Base-by-base conservation (phyloP, 352 stramenopile species). In the Globisporangium canariense region DNA sequence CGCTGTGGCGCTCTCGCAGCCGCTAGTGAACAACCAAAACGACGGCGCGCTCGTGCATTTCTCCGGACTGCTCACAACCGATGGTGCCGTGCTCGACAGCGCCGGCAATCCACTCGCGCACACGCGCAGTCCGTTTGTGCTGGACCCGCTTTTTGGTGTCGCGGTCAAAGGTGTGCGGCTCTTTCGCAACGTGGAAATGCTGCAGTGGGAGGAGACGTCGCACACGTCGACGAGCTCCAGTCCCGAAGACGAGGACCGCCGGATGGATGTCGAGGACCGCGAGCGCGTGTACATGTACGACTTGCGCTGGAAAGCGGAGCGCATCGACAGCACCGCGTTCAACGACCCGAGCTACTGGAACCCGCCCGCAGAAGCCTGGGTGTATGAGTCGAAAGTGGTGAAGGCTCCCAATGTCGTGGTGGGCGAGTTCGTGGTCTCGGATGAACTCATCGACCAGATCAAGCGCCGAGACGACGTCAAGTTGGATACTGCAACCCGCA, bases 151-250 rank as follows among this genome's bases (percentile, higher is more conserved):
- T 13, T 92, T 93, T 64, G 83, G 81, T 14, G 67, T 93, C 47
- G 81, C 79, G 0, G 79, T 70, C 38, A 81, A 85, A n/a, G 85
- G 85, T 11, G 81, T 92, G 60, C 73, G 73, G 16, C 70, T 93
- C 34, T 67, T 85, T 47, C 79, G 85, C 0, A 69, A 69, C 6
- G 85, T 93, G 53, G 83, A 93, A 66, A 93, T 92, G 85, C 62
- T 91, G 52, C 85, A 93, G 64, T 93, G 85, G 85, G 81, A 92
- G 34, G 85, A 93, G 55, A 90, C 79, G 22, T 81, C 73, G 13
- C 81, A 93, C 70, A 81, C 72, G 11, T 81, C 73, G 40, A 85
- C 69, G 30, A 40, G 34, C 5, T 77, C 67, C 40, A 81, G 66
- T 41, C 70, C 67, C 1, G 72, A 81, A 34, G 76, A 83, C 45